Conservation (phyloP, 2,329 filamentous ascomycete genomes). For the Botryotinia calthae region DNA sequence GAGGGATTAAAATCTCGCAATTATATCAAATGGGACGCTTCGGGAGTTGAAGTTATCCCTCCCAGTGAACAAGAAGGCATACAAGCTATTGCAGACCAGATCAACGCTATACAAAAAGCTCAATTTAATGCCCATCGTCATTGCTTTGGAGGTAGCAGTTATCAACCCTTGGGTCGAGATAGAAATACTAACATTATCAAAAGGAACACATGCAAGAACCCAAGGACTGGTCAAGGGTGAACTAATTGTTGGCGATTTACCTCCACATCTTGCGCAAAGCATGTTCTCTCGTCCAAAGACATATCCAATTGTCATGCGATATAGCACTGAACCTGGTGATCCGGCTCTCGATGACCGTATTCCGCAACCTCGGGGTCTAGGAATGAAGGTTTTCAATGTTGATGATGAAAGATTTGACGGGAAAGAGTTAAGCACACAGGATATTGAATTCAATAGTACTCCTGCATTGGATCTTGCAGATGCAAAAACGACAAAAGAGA, state of each 20-base stretch:
- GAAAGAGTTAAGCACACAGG: conserved; percentile 38
- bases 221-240: conserved; percentile 50
- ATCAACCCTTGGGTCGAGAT: background rate
- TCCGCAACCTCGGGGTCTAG: conserved; percentile 47
- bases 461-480: conserved; percentile 48
- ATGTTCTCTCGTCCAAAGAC: conserved; percentile 38
- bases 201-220: conserved; percentile 47
- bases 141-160: conserved; percentile 35
- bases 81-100: conserved; percentile 45
- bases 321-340: conserved; percentile 42
- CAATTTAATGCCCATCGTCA: conserved; percentile 45
- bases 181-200: background rate
- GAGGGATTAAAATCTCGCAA: conserved; percentile 28
- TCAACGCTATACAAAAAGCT: conserved; percentile 46
- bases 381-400: conserved; percentile 51
- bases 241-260: conserved; percentile 44
- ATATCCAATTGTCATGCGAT: conserved; percentile 41
- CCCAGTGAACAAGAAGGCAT: conserved; percentile 45
- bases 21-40: conserved; percentile 44
- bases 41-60: conserved; percentile 43
- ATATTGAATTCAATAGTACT: conserved; percentile 50
- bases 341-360: conserved; percentile 44
- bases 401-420: conserved; percentile 44
- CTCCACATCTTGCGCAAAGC: conserved; percentile 45
- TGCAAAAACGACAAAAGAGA: conserved; percentile 46